Evolutionary conservation across 176 grass and related monocot genomes (phyloP), one percentile per base, ranked within the genome.

Genomic region (Oropetium thomaeum): DNA sequence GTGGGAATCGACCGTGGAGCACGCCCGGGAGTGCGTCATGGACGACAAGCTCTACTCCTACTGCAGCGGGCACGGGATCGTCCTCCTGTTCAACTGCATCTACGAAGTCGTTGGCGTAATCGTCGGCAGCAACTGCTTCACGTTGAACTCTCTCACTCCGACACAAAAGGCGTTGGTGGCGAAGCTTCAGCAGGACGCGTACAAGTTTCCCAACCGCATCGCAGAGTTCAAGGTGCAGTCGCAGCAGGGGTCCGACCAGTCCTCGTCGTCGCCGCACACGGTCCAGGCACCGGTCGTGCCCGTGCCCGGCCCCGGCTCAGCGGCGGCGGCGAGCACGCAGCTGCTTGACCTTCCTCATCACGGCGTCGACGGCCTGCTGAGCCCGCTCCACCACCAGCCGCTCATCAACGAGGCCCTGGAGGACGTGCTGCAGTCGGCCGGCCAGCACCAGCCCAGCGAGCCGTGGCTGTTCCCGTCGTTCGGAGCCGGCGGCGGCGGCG

Each of bases 151-250:
- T 25, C 84, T 93, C 80, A 67, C 75, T 32, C 37, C 82, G 27
- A 88, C 78, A 1, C 82, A 93, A 58, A 90, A 85, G 85, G 82
- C 62, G 8, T 30, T 87, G 75, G 85, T 90, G 53, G 62, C 25
- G 78, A 90, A 93, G 67, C 42, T 93, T 35, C 88, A 90, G 77
- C 87, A 93, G 65, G 85, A 93, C 77, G 87, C 91, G 34, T 93
- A 90, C 77, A 83, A 80, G 83, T 85, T 79, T 37, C 87, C 84
- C 14, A 33, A 58, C 60, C 79, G 71, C 43, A 93, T 93, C 44
- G 19, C 75, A 2, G 91, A 93, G 43, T 88, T 90, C 67, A 87
- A 82, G 51, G 74, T 85, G 76, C 81, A 87, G 69, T 19, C 83
- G 28, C 76, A 73, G 25, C 79, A 79, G 52, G 7, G 65, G 52